These are phyloP conservation scores for Phyllosticta citriasiana DNA, from an alignment of 2,329 filamentous ascomycete genomes.

Conservation along the genomic window DNA sequence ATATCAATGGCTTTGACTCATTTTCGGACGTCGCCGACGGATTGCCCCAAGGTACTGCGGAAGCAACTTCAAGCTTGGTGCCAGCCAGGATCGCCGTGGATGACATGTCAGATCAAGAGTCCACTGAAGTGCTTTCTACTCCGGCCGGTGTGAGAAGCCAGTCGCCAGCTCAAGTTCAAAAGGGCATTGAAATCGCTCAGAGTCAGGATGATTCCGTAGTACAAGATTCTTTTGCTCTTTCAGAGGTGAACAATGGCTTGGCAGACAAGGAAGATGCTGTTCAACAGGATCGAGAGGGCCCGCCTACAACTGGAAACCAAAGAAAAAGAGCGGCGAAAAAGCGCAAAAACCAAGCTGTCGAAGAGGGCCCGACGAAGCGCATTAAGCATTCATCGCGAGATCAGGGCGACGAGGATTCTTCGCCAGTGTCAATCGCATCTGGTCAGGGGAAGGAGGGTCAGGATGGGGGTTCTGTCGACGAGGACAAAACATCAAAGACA, in stretches of 20 bases:
- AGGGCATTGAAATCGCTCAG: not conserved
- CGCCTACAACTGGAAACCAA: not conserved
- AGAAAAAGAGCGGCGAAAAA: not conserved
- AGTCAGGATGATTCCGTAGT: not conserved
- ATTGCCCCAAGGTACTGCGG: conserved; percentile 5
- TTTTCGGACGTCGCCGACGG: conserved; percentile 1
- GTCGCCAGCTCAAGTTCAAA: not conserved
- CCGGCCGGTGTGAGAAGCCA: not conserved
- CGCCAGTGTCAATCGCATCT: not conserved
- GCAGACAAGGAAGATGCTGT: not conserved
- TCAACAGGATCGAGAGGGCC: not conserved
- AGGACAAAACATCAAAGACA: not conserved
- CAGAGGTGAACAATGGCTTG: not conserved
- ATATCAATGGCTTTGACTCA: not conserved
- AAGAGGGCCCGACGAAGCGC: not conserved
- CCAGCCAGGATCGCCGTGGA: not conserved
- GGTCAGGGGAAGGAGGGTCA: not conserved
- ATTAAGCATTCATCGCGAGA: not conserved
- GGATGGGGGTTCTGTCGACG: no score
- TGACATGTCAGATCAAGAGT: not conserved
- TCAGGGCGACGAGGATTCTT: not conserved
- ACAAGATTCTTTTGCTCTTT: conserved; percentile 1
- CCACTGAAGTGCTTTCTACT: not conserved
- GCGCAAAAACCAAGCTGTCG: not conserved
- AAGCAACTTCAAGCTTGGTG: not conserved